Evolutionary conservation across 2,329 filamentous ascomycete genomes (phyloP).

Genomic region (Domatiomyces globalis): DNA sequence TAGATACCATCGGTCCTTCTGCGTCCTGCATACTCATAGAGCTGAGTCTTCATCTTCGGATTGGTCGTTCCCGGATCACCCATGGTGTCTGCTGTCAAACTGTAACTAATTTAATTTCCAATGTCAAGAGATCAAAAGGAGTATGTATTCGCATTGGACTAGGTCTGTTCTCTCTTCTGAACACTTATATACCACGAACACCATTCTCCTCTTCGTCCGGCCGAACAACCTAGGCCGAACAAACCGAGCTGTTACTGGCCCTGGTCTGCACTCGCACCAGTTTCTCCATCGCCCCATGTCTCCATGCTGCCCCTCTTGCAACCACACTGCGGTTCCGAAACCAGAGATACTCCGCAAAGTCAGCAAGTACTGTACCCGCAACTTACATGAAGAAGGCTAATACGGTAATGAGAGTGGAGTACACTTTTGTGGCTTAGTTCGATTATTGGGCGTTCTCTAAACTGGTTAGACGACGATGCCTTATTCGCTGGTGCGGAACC

Average conservation of each 20-base stretch:
- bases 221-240: too few species aligned
- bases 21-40: conserved; percentile 17
- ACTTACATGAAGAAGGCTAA: not conserved
- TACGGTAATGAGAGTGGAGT: too few species aligned
- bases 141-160: not conserved
- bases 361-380: not conserved
- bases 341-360: not conserved
- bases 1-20: conserved; percentile 20
- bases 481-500: too few species aligned
- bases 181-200: not conserved
- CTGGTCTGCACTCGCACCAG: too few species aligned
- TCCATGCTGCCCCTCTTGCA: not conserved
- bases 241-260: not conserved
- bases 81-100: conserved; percentile 1
- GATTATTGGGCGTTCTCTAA: too few species aligned
- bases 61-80: conserved; percentile 9
- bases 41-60: conserved; percentile 13
- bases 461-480: too few species aligned
- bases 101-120: not conserved
- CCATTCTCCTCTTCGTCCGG: too few species aligned
- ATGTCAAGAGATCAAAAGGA: not conserved
- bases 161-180: not conserved
- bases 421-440: too few species aligned
- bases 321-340: not conserved
- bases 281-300: not conserved